These are phyloP conservation scores for Rosa lucieae DNA, from an alignment of 306 rosid genomes.

Conservation along the genomic window DNA sequence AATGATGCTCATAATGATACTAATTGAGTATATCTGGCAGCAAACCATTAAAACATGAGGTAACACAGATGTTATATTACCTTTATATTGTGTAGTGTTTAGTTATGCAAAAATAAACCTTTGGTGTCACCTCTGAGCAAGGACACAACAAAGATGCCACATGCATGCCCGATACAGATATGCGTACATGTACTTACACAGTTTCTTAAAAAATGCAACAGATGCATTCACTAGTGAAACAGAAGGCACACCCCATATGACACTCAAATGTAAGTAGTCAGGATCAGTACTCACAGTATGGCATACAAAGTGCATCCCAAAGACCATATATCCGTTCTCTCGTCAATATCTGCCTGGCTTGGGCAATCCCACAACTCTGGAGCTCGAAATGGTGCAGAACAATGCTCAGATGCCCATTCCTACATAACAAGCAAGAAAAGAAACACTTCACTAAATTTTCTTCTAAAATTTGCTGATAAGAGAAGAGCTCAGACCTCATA, in stretches of 20 bases:
- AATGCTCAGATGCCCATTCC: slow-evolving; percentile 99
- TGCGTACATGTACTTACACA: neutral
- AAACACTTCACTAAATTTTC: neutral
- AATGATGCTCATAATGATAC: neutral
- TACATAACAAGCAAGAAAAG: slow-evolving; percentile 36
- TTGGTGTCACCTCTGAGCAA: neutral
- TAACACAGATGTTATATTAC: neutral
- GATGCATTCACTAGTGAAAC: neutral
- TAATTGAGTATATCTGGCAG: slow-evolving; percentile 4
- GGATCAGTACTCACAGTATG: slow-evolving; percentile 67
- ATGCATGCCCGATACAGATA: neutral
- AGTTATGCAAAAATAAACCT: neutral
- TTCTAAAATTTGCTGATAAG: neutral
- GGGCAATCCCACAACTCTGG: slow-evolving; percentile 99
- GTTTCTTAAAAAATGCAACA: neutral
- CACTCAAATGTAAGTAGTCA: slow-evolving; percentile 9
- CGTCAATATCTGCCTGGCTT: slow-evolving; percentile 80
- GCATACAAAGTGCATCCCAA: slow-evolving; percentile 98
- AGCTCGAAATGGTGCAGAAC: slow-evolving; percentile 96
- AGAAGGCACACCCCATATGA: neutral
- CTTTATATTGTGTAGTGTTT: neutral
- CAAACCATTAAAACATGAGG: neutral
- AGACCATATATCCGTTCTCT: slow-evolving; percentile 97
- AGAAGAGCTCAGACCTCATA: neutral
- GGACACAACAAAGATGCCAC: neutral